Percentiles rank a stretch among this genome's conserved stretches.
Conservation (phyloP, 2,329 filamentous ascomycete genomes). For the Neonectria faginata region DNA sequence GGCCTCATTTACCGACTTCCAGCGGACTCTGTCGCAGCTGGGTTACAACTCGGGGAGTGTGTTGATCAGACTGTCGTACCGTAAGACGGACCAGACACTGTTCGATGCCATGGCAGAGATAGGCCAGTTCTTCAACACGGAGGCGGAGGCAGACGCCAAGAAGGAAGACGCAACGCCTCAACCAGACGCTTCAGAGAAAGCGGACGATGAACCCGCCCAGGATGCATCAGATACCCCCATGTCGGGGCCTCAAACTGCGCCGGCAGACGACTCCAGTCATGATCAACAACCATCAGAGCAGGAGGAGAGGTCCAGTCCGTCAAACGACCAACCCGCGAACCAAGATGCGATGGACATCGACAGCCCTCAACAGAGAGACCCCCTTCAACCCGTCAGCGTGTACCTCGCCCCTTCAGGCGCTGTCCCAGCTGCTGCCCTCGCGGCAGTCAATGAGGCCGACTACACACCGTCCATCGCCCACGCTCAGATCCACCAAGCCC, state of each 20-base stretch:
- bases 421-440: slow-evolving; percentile 80
- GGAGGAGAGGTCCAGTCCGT: slow-evolving; percentile 14
- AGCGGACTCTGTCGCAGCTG: slow-evolving; percentile 88
- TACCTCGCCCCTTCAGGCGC: slow-evolving; percentile 81
- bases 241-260: slow-evolving; percentile 33
- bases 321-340: slow-evolving; percentile 36
- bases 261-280: slow-evolving; percentile 12
- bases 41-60: slow-evolving; percentile 88
- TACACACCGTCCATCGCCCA: slow-evolving; percentile 82
- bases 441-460: slow-evolving; percentile 76
- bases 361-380: slow-evolving; percentile 43
- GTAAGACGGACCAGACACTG: slow-evolving; percentile 79
- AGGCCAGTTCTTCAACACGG: slow-evolving; percentile 75
- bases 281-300: slow-evolving; percentile 19
- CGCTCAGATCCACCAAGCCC: slow-evolving; percentile 79
- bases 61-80: slow-evolving; percentile 82
- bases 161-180: slow-evolving; percentile 21
- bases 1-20: slow-evolving; percentile 80
- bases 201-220: slow-evolving; percentile 23
- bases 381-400: slow-evolving; percentile 71
- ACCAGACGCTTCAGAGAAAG: slow-evolving; percentile 27
- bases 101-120: slow-evolving; percentile 90
- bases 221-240: slow-evolving; percentile 39
- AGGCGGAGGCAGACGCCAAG: slow-evolving; percentile 50
- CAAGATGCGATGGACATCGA: slow-evolving; percentile 40